Evolutionary conservation across 2,329 filamentous ascomycete species (phyloP), one percentile per base, ranked within the genome.

Genomic region (Epichloe brachyelytri): DNA sequence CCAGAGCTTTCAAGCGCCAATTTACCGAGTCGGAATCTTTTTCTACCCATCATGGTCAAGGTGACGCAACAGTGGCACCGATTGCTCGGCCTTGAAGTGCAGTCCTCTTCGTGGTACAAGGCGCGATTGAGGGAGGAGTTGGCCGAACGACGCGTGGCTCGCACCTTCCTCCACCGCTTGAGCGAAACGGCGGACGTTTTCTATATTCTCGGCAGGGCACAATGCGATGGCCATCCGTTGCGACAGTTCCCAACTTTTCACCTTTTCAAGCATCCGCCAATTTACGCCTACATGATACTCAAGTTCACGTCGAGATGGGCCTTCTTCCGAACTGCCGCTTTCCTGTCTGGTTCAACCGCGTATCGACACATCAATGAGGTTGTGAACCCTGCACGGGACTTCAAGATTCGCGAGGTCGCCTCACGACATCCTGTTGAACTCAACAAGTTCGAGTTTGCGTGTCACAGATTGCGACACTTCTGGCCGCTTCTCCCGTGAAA

Each of bases 111-210:
- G 4, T 73, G 69, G 70, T 66, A 73, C 56, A 63, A 60, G 22
- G 63, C 64, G 48, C 62, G 68, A 19, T 59, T 71, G 38, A 56
- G 56, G 38, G 69, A 71, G 49, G 69, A 73, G 55, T 58, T 70
- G 3, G 50, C 30, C 14, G 70, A 73, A 54, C 61, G 58, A 17
- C 60, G 58, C 19, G 50, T 43, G 0, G 69, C 70, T 30, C 55
- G 49, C 3, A 65, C 60, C 4, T 43, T 20, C 14, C 55, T 61
- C 48, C 52, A 62, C 47, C 65, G 59, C 48, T 57, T 73, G n/a
- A 73, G 70, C 60, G 71, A 74, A 55, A 67, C 68, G 5, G 63
- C 70, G 3, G 70, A 74, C 52, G 67, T 73, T 26, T 63, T 72
- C 46, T 73, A 71, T 58, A 60, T 63, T 20, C 61, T 71, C 48